Percentiles rank a stretch among this genome's conserved stretches.
phyloP scores from a whole-genome alignment of 2,329 filamentous ascomycete genomes.

The Colletotrichum chlorophyti region DNA sequence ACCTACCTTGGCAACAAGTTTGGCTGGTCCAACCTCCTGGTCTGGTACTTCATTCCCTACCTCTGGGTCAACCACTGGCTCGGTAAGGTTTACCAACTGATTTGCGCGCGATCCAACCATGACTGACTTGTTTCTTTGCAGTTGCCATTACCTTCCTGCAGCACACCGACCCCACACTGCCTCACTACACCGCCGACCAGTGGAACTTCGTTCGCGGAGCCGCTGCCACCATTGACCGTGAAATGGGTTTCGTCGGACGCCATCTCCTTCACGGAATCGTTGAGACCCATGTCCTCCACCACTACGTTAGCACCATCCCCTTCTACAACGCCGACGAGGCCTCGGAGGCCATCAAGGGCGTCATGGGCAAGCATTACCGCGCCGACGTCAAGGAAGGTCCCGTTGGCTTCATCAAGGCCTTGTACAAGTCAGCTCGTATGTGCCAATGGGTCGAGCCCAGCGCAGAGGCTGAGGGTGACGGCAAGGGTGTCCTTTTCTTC shows the following conservation, averaged over 20 bases:
- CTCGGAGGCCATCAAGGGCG: conserved; percentile 67
- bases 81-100: conserved; percentile 64
- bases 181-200: conserved; percentile 84
- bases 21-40: conserved; percentile 84
- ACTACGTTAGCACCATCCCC: conserved; percentile 94
- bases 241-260: conserved; percentile 95
- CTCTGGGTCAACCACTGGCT: conserved; percentile 99
- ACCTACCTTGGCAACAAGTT: conserved; percentile 76
- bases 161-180: conserved; percentile 93
- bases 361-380: conserved; percentile 97
- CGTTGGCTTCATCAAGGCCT: conserved; percentile 80
- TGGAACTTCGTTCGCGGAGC: conserved; percentile 96
- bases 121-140: conserved; percentile 42
- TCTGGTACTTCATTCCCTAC: conserved; percentile 97
- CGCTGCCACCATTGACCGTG: conserved; percentile 94
- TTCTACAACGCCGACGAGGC: conserved; percentile 74
- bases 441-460: conserved; percentile 99
- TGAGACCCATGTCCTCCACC: conserved; percentile 97
- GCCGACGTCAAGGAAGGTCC: conserved; percentile 78
- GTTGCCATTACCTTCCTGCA: conserved; percentile 98
- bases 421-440: conserved; percentile 82
- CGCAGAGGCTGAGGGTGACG: conserved; percentile 79
- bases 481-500: conserved; percentile 90
- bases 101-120: background rate
- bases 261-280: conserved; percentile 93